Evolutionary conservation across 768 basidiomycete species (phyloP).

Genomic region (Galerina marginata): DNA sequence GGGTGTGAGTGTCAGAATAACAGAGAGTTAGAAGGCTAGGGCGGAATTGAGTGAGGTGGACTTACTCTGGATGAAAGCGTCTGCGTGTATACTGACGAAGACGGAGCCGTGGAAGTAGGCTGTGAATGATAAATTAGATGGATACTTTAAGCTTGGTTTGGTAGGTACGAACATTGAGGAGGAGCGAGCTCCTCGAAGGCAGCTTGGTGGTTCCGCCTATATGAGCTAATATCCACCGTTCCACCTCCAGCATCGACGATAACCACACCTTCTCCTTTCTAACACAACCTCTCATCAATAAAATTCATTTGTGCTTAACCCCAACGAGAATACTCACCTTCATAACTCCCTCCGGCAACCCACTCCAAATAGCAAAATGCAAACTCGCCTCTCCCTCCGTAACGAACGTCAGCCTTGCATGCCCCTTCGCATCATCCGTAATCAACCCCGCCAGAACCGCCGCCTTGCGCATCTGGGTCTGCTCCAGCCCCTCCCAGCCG

Average conservation of each 20-base stretch:
- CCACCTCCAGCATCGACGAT: slow-evolving; percentile 66
- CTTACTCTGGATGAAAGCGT: slow-evolving; percentile 15
- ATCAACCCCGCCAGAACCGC: slow-evolving; percentile 56
- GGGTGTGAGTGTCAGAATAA: too few species aligned
- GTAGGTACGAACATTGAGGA: slow-evolving; percentile 39
- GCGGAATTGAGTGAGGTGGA: neutral
- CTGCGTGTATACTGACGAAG: slow-evolving; percentile 19
- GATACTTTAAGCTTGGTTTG: neutral
- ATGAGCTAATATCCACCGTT: slow-evolving; percentile 62
- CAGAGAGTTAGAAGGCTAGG: too few species aligned
- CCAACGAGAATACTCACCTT: slow-evolving; percentile 23
- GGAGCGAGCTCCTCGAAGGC: slow-evolving; percentile 54
- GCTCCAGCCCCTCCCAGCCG: slow-evolving; percentile 66
- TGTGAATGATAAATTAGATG: slow-evolving; percentile 18
- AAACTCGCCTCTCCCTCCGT: slow-evolving; percentile 70
- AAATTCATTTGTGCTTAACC: neutral
- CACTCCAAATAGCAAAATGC: slow-evolving; percentile 53
- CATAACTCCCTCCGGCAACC: slow-evolving; percentile 41
- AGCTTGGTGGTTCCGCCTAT: slow-evolving; percentile 35
- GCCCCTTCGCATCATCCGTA: slow-evolving; percentile 40
- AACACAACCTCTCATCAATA: neutral
- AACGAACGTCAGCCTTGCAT: slow-evolving; percentile 54
- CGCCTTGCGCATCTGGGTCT: slow-evolving; percentile 56
- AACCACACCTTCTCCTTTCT: slow-evolving; percentile 52
- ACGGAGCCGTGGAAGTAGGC: slow-evolving; percentile 55